Percentiles rank a stretch among this genome's conserved stretches.
These are phyloP conservation scores for Simplicillium aogashimaense DNA, from an alignment of 2,329 filamentous ascomycete genomes.

Conservation along the genomic window DNA sequence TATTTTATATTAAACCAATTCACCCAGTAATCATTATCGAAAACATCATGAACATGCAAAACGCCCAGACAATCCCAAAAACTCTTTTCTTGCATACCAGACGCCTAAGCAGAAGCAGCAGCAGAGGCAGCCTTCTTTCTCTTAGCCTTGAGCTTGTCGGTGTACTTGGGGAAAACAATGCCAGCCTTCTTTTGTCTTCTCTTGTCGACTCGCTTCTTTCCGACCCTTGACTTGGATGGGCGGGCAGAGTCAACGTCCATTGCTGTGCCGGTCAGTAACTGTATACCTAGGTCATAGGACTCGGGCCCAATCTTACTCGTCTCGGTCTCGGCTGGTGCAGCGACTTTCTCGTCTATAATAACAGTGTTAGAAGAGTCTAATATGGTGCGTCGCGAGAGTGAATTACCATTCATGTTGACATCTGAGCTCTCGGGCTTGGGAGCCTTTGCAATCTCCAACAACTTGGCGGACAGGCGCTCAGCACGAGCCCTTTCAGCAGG, in stretches of 20 bases:
- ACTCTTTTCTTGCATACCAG: too few species aligned
- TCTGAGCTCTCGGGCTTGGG: conserved; percentile 54
- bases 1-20: too few species aligned
- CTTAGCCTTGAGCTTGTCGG: conserved; percentile 36
- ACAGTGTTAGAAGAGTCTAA: conserved; percentile 6
- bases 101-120: too few species aligned
- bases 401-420: conserved; percentile 36
- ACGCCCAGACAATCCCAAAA: too few species aligned
- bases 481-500: conserved; percentile 71
- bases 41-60: too few species aligned
- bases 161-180: conserved; percentile 52
- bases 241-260: conserved; percentile 50
- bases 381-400: too few species aligned
- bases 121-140: conserved; percentile 21
- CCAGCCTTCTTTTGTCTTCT: conserved; percentile 42
- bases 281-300: conserved; percentile 12
- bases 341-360: conserved; percentile 16
- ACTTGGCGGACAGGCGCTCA: conserved; percentile 75
- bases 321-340: conserved; percentile 16
- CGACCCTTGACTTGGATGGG: conserved; percentile 23
- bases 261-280: conserved; percentile 16
- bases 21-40: too few species aligned
- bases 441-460: conserved; percentile 69
- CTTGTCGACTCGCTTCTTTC: conserved; percentile 48
- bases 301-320: conserved; percentile 13